phyloP scores from a whole-genome alignment of 2,329 filamentous ascomycete genomes.

The Sordariomycetes sp. region DNA sequence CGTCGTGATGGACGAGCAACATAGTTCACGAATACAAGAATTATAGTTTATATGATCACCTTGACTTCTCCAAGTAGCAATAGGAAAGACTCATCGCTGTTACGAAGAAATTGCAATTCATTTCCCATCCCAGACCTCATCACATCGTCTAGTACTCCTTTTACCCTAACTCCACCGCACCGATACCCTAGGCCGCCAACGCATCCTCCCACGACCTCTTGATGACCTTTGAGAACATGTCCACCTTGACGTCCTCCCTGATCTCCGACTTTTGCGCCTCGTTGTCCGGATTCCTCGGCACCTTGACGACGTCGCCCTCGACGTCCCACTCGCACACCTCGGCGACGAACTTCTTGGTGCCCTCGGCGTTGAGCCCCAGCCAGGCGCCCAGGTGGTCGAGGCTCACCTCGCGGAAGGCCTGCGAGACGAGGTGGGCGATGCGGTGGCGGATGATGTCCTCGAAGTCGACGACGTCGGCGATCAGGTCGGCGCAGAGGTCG shows the following conservation, averaged over 20 bases:
- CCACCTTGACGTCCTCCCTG: constrained; percentile 86
- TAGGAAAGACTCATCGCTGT: background rate
- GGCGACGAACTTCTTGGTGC: constrained; percentile 66
- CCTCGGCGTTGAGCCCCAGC: constrained; percentile 60
- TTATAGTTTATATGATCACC: background rate
- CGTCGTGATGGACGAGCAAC: constrained; percentile 15
- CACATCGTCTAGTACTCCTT: background rate
- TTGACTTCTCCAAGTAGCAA: background rate
- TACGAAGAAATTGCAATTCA: background rate
- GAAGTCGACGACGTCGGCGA: constrained; percentile 88
- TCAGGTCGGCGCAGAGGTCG: constrained; percentile 90
- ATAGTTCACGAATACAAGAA: background rate
- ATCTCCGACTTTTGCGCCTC: constrained; percentile 95
- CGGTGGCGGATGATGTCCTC: constrained; percentile 87
- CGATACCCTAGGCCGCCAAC: background rate
- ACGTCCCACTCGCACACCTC: constrained; percentile 84
- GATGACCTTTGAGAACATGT: constrained; percentile 73
- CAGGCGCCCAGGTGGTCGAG: constrained; percentile 60
- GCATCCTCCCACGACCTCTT: constrained; percentile 74
- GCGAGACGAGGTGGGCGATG: constrained; percentile 79
- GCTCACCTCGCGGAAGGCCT: constrained; percentile 65
- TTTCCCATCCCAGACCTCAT: background rate
- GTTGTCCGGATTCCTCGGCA: constrained; percentile 92
- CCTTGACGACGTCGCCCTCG: constrained; percentile 55
- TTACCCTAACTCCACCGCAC: background rate